Evolutionary conservation across 257 asterid species (phyloP).

Genomic region (Ophiorrhiza pumila): DNA sequence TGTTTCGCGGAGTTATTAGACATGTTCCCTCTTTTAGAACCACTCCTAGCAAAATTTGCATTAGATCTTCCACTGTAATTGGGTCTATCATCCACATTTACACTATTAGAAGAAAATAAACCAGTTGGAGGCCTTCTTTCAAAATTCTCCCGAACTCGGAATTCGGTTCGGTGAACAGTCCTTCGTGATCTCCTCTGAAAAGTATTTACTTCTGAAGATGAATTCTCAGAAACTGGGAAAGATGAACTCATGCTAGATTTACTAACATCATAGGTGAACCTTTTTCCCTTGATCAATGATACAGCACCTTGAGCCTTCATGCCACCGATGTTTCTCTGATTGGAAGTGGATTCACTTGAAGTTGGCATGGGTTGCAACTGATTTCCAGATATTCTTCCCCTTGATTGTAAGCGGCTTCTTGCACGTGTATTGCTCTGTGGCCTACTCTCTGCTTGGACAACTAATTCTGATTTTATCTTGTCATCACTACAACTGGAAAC

Average conservation of each 20-base stretch:
- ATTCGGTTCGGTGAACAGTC: slow-evolving; percentile 66
- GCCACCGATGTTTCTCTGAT: slow-evolving; percentile 42
- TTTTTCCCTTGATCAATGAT: slow-evolving; percentile 66
- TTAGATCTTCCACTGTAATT: slow-evolving; percentile 40
- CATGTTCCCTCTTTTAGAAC: slow-evolving; percentile 66
- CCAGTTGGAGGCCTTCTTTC: slow-evolving; percentile 49
- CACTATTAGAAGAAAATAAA: slow-evolving; percentile 29
- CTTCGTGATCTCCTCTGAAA: slow-evolving; percentile 70
- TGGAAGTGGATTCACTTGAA: slow-evolving; percentile 32
- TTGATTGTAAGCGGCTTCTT: slow-evolving; percentile 31
- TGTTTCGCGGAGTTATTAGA: slow-evolving; percentile 47
- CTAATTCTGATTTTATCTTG: slow-evolving; percentile 27
- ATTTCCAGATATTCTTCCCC: slow-evolving; percentile 39
- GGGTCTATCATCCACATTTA: slow-evolving; percentile 41
- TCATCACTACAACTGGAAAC: slow-evolving; percentile 34
- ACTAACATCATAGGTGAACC: slow-evolving; percentile 65
- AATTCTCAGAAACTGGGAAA: slow-evolving; percentile 36
- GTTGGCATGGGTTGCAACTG: slow-evolving; percentile 35
- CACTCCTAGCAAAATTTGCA: slow-evolving; percentile 55
- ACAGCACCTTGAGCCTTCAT: slow-evolving; percentile 41
- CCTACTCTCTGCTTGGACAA: slow-evolving; percentile 37
- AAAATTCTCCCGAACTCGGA: slow-evolving; percentile 63
- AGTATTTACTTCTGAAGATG: slow-evolving; percentile 44
- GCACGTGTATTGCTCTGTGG: slow-evolving; percentile 29
- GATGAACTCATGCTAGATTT: slow-evolving; percentile 43